Conservation (phyloP, 768 basidiomycete species). For the Mycena chlorophos region DNA sequence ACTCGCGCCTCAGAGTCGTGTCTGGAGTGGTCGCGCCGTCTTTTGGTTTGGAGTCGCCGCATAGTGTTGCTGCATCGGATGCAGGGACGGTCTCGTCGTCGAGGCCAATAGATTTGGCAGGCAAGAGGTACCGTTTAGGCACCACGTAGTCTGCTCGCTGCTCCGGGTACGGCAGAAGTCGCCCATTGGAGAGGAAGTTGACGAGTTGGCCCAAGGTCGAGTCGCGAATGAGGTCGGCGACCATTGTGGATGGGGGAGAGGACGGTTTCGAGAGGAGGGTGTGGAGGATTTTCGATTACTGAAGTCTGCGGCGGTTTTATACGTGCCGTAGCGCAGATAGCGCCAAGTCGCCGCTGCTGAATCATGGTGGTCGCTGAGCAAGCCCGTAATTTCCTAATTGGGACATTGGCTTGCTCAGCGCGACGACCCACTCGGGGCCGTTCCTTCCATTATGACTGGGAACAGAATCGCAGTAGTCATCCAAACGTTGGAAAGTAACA, state of each 20-base stretch:
- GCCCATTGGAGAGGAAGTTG: constrained; percentile 15
- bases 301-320: no score
- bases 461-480: no score
- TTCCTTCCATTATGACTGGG: no score
- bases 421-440: no score
- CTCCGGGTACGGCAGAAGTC: constrained; percentile 13
- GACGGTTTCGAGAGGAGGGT: no score
- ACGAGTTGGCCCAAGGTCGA: constrained; percentile 17
- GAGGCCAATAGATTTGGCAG: neutral
- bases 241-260: constrained; percentile 15
- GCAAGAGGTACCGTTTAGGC: constrained; percentile 3
- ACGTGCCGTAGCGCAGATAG: no score
- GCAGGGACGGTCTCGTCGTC: neutral
- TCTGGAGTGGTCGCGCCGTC: neutral
- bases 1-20: neutral
- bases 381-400: no score
- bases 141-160: constrained; percentile 7
- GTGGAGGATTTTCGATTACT: no score
- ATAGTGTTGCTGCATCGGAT: constrained; percentile 5
- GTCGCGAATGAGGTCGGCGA: constrained; percentile 18
- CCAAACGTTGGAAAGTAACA: no score
- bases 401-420: no score
- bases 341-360: no score
- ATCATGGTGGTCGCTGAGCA: no score
- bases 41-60: constrained; percentile 4